Evolutionary conservation across 768 basidiomycete species (phyloP).

Genomic region (Sporobolomyces phaffii): DNA sequence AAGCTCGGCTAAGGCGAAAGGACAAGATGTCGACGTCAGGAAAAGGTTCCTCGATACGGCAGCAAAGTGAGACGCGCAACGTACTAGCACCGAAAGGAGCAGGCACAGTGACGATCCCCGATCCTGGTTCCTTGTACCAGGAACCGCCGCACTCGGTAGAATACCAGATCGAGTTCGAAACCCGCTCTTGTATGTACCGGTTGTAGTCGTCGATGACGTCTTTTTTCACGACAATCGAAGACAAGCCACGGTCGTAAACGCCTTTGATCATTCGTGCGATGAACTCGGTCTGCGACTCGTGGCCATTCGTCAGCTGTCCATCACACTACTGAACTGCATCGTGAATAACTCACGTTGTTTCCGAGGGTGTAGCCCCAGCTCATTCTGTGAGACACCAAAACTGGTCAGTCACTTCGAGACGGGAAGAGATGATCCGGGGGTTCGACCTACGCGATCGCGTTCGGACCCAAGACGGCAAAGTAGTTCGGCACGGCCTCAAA

Average conservation of each 20-base stretch:
- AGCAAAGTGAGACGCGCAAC: too few relatives aligned
- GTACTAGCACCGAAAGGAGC: conserved; percentile 14
- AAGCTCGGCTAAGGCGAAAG: conserved; percentile 26
- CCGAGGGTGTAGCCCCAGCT: conserved; percentile 18
- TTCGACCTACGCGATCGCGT: conserved; percentile 8
- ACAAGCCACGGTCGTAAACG: conserved; percentile 8
- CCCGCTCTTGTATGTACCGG: neutral
- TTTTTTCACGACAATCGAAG: conserved; percentile 19
- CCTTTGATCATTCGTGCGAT: conserved; percentile 21
- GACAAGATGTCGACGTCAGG: neutral
- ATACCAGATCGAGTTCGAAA: conserved; percentile 15
- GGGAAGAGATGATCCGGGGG: neutral
- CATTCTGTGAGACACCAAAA: neutral
- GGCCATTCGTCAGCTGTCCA: neutral
- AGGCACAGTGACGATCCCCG: conserved; percentile 19
- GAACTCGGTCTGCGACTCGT: neutral
- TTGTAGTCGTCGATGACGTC: conserved; percentile 9
- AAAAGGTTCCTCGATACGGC: too few relatives aligned
- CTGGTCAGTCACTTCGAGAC: neutral
- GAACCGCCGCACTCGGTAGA: neutral
- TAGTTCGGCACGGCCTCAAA: conserved; percentile 23
- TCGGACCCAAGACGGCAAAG: conserved; percentile 29
- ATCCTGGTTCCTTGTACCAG: conserved; percentile 16
- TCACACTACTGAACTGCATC: too few relatives aligned
- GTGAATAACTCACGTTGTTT: conserved; percentile 4